phyloP scores from a whole-genome alignment of 2,329 filamentous ascomycete genomes.

The Penicillium rolfsii region DNA sequence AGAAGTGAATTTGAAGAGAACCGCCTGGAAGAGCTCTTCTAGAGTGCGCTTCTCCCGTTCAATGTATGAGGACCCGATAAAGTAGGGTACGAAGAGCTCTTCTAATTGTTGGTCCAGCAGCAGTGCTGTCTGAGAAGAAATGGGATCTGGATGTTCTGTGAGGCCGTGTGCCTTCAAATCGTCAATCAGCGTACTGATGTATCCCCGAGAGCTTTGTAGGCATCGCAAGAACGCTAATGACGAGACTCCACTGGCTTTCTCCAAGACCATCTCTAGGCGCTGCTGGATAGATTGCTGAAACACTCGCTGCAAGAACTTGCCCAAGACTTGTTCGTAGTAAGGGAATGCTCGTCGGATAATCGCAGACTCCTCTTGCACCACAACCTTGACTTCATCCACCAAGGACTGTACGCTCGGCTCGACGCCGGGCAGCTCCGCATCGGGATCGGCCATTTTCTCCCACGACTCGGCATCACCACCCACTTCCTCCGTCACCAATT shows the following conservation, averaged over 20 bases:
- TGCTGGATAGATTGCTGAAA: constrained; percentile 99
- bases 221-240: constrained; percentile 89
- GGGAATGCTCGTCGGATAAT: constrained; percentile 97
- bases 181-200: constrained; percentile 84
- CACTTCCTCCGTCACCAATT: constrained; percentile 86
- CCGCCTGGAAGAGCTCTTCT: constrained; percentile 82
- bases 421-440: constrained; percentile 86
- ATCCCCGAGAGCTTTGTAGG: constrained; percentile 85
- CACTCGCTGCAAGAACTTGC: constrained; percentile 90
- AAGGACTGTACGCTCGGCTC: constrained; percentile 91
- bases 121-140: constrained; percentile 79
- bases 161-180: constrained; percentile 92
- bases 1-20: constrained; percentile 96
- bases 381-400: constrained; percentile 90
- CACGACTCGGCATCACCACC: constrained; percentile 66
- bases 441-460: constrained; percentile 92
- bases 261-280: constrained; percentile 89
- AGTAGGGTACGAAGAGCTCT: constrained; percentile 68
- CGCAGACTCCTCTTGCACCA: constrained; percentile 94
- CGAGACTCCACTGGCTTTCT: constrained; percentile 90
- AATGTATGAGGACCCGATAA: constrained; percentile 67
- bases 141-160: constrained; percentile 91
- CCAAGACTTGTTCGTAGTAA: constrained; percentile 90
- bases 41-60: constrained; percentile 68
- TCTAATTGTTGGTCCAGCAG: constrained; percentile 69